Conservation (phyloP, 1,284 basidiomycete genomes). For the Fereydounia khargensis region DNA sequence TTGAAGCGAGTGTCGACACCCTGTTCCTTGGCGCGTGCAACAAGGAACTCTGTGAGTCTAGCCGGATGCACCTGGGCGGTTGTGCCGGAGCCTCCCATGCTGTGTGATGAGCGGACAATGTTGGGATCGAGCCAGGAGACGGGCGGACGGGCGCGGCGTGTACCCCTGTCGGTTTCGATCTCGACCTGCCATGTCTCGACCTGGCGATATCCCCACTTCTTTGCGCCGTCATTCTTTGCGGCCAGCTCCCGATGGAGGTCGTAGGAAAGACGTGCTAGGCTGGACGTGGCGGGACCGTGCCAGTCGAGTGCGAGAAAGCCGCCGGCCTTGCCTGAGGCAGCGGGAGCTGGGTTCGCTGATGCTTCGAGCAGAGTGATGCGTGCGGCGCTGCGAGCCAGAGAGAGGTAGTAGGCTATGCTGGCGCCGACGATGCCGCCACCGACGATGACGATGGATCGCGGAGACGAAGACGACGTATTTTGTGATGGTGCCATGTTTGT, state of each 20-base stretch:
- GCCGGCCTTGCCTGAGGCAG: constrained; percentile 82
- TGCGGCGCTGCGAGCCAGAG: background rate
- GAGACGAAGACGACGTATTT: constrained; percentile 8
- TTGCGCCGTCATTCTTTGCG: constrained; percentile 67
- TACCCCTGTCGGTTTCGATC: too few relatives aligned
- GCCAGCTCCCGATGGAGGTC: constrained; percentile 76
- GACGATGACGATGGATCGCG: constrained; percentile 48
- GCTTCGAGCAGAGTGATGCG: constrained; percentile 70
- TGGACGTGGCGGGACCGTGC: constrained; percentile 60
- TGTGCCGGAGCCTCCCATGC: constrained; percentile 59
- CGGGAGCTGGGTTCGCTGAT: constrained; percentile 63
- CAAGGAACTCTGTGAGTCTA: constrained; percentile 74
- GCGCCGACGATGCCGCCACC: constrained; percentile 74
- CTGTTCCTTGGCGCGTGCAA: constrained; percentile 61
- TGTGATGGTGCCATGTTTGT: too few relatives aligned
- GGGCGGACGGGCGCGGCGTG: constrained; percentile 10
- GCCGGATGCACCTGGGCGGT: constrained; percentile 81
- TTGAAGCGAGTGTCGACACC: constrained; percentile 60
- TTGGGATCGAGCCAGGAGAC: constrained; percentile 55
- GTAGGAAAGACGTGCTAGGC: constrained; percentile 74
- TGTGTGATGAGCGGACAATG: constrained; percentile 42
- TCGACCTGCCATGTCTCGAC: constrained; percentile 58
- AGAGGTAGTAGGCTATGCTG: constrained; percentile 76
- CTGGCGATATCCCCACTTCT: constrained; percentile 81
- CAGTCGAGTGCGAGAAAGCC: constrained; percentile 84